Evolutionary conservation across 495 filamentous ascomycete genomes (phyloP).

Genomic region (Penicillium canescens): DNA sequence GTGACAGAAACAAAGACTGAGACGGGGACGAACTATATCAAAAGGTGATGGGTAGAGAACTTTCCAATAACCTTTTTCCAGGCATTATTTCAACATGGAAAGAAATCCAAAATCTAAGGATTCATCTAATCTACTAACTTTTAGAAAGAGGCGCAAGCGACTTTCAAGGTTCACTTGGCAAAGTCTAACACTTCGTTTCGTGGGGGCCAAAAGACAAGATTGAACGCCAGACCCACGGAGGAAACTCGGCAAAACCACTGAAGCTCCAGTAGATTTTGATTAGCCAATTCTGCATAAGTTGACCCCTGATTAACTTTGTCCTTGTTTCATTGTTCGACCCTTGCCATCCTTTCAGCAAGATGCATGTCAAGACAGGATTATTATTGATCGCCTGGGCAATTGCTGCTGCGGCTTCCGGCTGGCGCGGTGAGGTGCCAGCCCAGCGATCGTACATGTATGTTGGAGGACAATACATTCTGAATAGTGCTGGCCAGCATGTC

Average conservation of each 20-base stretch:
- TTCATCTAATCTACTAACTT: background rate
- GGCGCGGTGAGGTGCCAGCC: slow-evolving; percentile 5
- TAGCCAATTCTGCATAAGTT: background rate
- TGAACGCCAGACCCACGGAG: background rate
- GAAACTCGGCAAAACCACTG: background rate
- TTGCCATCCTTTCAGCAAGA: background rate
- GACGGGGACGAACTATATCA: background rate
- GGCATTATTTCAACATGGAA: too few species aligned
- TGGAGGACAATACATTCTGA: slow-evolving; percentile 44
- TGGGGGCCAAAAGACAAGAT: background rate
- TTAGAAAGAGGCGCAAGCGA: background rate
- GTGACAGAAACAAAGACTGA: background rate
- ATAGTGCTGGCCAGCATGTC: slow-evolving; percentile 33
- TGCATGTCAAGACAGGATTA: slow-evolving; percentile 6
- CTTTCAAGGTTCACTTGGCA: background rate
- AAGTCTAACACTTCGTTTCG: background rate
- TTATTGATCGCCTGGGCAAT: slow-evolving; percentile 5
- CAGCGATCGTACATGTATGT: slow-evolving; percentile 49
- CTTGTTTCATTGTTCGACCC: background rate
- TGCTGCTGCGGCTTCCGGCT: slow-evolving; percentile 5
- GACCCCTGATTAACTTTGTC: background rate
- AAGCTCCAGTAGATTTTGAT: background rate
- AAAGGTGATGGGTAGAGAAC: background rate
- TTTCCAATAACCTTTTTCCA: too few species aligned
- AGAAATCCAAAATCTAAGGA: too few species aligned